Evolutionary conservation across 345 rosid genomes (phyloP).

Genomic region (Angophora floribunda): DNA sequence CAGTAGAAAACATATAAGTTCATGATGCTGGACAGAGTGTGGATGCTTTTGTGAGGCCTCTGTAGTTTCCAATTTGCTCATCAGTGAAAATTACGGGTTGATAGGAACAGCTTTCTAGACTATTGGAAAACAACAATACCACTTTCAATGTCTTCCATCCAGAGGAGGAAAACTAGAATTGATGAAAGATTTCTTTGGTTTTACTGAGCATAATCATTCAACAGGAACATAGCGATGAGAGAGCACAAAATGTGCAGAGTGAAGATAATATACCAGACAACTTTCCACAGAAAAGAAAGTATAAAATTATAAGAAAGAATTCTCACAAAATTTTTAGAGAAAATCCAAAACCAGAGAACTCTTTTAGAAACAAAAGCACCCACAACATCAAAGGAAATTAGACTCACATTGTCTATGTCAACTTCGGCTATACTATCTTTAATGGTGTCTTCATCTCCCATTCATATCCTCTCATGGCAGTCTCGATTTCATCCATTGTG

Average conservation of each 20-base stretch:
- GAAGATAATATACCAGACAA: too few relatives aligned
- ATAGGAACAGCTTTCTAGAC: not conserved
- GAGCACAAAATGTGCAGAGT: too few relatives aligned
- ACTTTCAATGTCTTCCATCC: too few relatives aligned
- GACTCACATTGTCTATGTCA: slow-evolving; percentile 67
- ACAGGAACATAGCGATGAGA: too few relatives aligned
- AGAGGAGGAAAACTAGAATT: too few relatives aligned
- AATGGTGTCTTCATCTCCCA: slow-evolving; percentile 64
- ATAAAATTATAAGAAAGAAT: too few relatives aligned
- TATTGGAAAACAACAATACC: not conserved
- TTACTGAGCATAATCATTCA: too few relatives aligned
- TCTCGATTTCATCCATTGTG: slow-evolving; percentile 71
- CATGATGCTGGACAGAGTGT: not conserved
- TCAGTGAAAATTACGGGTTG: not conserved
- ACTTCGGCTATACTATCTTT: slow-evolving; percentile 82
- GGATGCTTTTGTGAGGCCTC: not conserved
- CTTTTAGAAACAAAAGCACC: not conserved
- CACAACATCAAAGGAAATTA: too few relatives aligned
- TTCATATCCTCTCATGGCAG: slow-evolving; percentile 68
- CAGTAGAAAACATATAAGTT: not conserved
- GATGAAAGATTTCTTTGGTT: too few relatives aligned
- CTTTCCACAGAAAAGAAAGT: too few relatives aligned
- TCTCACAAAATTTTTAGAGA: too few relatives aligned
- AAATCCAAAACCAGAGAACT: too few relatives aligned
- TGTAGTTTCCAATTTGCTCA: not conserved